These are phyloP conservation scores for Sporothrix globosa DNA, from an alignment of 2,329 filamentous ascomycete genomes.

Conservation along the genomic window DNA sequence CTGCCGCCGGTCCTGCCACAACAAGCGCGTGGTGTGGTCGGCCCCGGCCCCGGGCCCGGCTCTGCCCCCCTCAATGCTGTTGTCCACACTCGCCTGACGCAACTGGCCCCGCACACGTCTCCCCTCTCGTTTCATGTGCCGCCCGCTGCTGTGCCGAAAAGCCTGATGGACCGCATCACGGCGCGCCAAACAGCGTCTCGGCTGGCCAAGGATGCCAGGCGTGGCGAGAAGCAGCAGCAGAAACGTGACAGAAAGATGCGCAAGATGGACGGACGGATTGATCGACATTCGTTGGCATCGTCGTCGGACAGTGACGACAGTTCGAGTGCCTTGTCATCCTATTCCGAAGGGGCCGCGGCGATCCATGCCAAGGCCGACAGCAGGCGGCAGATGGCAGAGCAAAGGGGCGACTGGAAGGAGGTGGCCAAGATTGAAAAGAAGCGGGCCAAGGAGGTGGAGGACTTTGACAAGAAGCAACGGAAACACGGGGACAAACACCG, in stretches of 20 bases:
- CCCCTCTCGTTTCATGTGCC: neutral
- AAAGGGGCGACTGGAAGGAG: neutral
- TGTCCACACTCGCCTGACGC: neutral
- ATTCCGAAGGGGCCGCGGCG: neutral
- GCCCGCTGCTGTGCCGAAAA: neutral
- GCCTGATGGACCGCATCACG: conserved; percentile 9
- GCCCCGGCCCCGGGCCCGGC: neutral
- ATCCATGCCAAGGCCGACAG: neutral
- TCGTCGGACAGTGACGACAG: neutral
- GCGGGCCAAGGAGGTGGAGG: conserved; percentile 8
- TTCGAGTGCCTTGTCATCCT: neutral
- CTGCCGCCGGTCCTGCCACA: neutral
- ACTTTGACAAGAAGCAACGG: neutral
- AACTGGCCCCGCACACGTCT: conserved; percentile 6
- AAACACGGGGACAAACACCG: neutral
- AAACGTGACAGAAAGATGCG: neutral
- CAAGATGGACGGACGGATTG: neutral
- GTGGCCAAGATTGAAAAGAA: conserved; percentile 16
- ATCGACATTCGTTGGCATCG: neutral
- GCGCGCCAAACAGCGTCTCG: neutral
- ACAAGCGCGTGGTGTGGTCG: neutral
- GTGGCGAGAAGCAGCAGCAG: neutral
- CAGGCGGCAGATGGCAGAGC: neutral
- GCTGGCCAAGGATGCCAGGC: neutral
- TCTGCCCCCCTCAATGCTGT: neutral